Evolutionary conservation across 2,329 filamentous ascomycete species (phyloP), one percentile per base, ranked within the genome.

Genomic region (Chaetothyriales sp.): DNA sequence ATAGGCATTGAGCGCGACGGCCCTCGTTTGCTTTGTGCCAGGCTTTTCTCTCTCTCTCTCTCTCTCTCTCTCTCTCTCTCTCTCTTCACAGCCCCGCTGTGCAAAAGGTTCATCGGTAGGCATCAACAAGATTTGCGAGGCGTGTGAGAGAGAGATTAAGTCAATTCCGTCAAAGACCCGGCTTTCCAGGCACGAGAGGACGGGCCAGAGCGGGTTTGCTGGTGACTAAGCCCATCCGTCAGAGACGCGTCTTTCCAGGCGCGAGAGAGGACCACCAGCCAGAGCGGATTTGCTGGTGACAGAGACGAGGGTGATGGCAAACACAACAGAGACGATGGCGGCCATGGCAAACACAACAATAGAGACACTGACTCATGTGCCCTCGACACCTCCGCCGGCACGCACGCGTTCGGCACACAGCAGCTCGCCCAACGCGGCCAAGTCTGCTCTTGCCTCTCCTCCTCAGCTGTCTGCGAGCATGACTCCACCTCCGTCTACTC

Each of bases 401-500:
- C 57, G 57, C 13, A 47, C 48, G 40, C 55, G 43, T 44, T 58
- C 57, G n/a, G 52, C 56, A 37, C 53, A 56, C 51, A 57, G 55
- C 44, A 52, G 51, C 50, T 29, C 28, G 13, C 20, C 28, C 9
- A 28, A 25, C 19, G 20, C 46, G 6, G 52, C 33, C 49, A 57
- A 58, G 50, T 56, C 54, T 43, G 52, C 54, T 19, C 56, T 56
- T 29, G 47, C 54, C 28, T 58, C 57, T 44, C 56, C 57, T 29
- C 57, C 56, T 37, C 48, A 54, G 33, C 55, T 59, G 56, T 56
- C 56, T 9, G 43, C 48, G 9, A 56, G 56, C 44, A 58, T 59
- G 57, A 59, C 57, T 28, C 57, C 57, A 13, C 57, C 57, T 29
- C 57, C 57, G 18, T 59, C 57, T 1, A 56, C 57, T 48, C 57